Base-by-base conservation (phyloP, 2,329 filamentous ascomycete genomes). In the Verticillium longisporum region DNA sequence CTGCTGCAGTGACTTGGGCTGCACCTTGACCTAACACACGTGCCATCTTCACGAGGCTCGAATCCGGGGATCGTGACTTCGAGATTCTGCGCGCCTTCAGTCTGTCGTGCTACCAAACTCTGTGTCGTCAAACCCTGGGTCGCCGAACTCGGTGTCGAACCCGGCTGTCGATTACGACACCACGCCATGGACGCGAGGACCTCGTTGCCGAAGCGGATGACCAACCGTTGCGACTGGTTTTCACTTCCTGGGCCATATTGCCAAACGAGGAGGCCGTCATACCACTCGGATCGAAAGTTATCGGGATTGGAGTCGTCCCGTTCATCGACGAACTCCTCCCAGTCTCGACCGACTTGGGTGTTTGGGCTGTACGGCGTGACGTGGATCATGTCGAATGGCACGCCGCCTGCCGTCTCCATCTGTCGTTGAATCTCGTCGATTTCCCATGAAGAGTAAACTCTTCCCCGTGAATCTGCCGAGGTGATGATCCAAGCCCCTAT, bases 151-250 rank as follows among this genome's bases (percentile, higher is more conserved):
- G 1, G 26, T 31, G 26, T 31, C 26, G 26, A 31, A 31, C 26
- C 26, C 33, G 18, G n/a, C 4, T 33, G 59, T 38, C 55, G 58
- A 10, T 53, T 59, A 2, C 57, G 41, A 14, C 65, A 67, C 65
- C 65, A 67, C 1, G 26, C 50, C 13, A 58, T 55, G 0, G 58
- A 36, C 10, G 79, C 81, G 64, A 69, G 57, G 9, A 61, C 15
- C 26, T 64, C 38, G 31, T 61, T 59, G 50, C 66, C 56, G 36
- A 60, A 65, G 18, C 63, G 61, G 13, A 66, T 56, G 3, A 60
- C 37, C 11, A 66, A 58, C 26, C 57, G 58, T 15, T 58, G 41
- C 6, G 62, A 57, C 5, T 58, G 60, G 1, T 9, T n/a, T 4
- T 56, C 60, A 6, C 50, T 59, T 15, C 57, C 57, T 18, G 62